phyloP scores from a whole-genome alignment of 225 moss, liverwort and hornwort genomes.

The Takakia lepidozioides region DNA sequence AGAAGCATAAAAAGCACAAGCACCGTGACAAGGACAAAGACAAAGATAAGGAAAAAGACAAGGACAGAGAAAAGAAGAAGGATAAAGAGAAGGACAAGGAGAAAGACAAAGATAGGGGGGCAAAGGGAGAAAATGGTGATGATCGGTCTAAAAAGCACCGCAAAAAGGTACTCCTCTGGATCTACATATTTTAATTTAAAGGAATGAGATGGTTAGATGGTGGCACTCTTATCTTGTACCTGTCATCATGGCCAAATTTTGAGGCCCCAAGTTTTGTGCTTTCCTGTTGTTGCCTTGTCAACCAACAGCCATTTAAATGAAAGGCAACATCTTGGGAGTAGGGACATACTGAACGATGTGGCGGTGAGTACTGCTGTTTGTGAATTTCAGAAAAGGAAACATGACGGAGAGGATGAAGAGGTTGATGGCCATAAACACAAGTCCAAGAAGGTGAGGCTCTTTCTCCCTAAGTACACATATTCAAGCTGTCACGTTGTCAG shows the following conservation, averaged over 20 bases:
- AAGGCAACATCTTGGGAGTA: too few relatives aligned
- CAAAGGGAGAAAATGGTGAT: slow-evolving; percentile 55
- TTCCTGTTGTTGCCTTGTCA: too few relatives aligned
- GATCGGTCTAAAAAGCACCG: slow-evolving; percentile 33
- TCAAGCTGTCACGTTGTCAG: too few relatives aligned
- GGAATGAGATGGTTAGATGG: too few relatives aligned
- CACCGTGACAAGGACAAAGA: slow-evolving; percentile 46
- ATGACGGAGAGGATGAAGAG: slow-evolving; percentile 60
- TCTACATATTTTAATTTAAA: too few relatives aligned
- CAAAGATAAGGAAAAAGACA: slow-evolving; percentile 56
- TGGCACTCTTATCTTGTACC: too few relatives aligned
- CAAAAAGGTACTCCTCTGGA: slow-evolving; percentile 31
- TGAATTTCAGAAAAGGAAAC: slow-evolving; percentile 64
- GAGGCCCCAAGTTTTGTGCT: too few relatives aligned
- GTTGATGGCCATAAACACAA: slow-evolving; percentile 74
- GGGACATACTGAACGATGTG: too few relatives aligned
- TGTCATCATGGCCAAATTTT: too few relatives aligned
- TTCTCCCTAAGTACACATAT: not conserved
- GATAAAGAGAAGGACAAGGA: slow-evolving; percentile 30
- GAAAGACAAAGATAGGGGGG: slow-evolving; percentile 54
- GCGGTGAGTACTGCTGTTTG: too few relatives aligned
- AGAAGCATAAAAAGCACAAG: slow-evolving; percentile 47
- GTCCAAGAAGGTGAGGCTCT: slow-evolving; percentile 48
- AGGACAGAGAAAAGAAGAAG: slow-evolving; percentile 44
- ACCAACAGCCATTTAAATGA: too few relatives aligned